Conservation (phyloP, 2,329 filamentous ascomycete genomes). For the Calonectria leucothoes region DNA sequence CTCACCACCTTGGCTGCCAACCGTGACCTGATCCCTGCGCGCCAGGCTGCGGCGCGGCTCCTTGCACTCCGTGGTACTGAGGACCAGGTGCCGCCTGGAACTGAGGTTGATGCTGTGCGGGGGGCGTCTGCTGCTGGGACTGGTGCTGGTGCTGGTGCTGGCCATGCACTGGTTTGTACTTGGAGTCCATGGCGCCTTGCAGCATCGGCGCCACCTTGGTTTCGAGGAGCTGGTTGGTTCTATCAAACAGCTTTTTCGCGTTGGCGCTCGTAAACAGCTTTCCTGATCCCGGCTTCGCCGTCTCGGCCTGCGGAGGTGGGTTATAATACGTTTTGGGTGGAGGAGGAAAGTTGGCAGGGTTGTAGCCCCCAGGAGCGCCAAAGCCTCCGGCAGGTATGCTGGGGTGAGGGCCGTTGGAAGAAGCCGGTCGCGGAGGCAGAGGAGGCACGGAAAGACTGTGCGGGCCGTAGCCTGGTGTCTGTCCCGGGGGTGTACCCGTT, state of each 20-base stretch:
- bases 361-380: conserved; percentile 38
- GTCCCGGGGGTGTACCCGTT: conserved; percentile 10
- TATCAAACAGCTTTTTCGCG: conserved; percentile 50
- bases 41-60: conserved; percentile 14
- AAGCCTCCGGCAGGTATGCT: conserved; percentile 24
- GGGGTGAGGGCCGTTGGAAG: conserved; percentile 31
- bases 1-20: conserved; percentile 11
- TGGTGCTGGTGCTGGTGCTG: too few relatives aligned
- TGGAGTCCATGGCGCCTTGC: conserved; percentile 32
- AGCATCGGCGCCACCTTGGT: conserved; percentile 46
- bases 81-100: conserved; percentile 36
- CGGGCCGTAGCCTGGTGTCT: conserved; percentile 20
- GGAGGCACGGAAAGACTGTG: conserved; percentile 37
- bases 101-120: conserved; percentile 8
- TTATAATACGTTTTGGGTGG: conserved; percentile 47
- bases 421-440: conserved; percentile 43
- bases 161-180: conserved; percentile 20
- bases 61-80: conserved; percentile 33
- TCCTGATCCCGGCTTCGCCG: conserved; percentile 32
- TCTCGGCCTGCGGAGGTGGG: conserved; percentile 34
- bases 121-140: neutral
- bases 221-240: conserved; percentile 49
- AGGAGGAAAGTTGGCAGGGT: conserved; percentile 43
- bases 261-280: conserved; percentile 48
- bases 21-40: conserved; percentile 21